Base-by-base conservation (phyloP, 2,329 filamentous ascomycete species). In the Thyridium curvatum region DNA sequence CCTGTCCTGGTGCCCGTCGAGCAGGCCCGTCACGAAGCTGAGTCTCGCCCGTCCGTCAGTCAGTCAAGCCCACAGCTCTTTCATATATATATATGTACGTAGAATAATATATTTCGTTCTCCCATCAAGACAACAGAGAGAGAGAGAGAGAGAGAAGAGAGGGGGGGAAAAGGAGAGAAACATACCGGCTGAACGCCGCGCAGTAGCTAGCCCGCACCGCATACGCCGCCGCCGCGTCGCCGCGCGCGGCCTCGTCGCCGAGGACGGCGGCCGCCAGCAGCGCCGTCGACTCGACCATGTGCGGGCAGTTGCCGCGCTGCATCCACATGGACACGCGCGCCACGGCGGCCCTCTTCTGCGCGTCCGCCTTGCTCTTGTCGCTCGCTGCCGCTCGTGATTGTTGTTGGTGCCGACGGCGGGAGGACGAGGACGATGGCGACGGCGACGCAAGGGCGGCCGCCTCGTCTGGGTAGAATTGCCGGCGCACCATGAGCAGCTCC, bases 11-110 rank as follows among this genome's bases (percentile, higher is more conserved):
- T 84, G 80, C 35, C 81, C 76, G 58, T 93, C 86, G 35, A 88
- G 70, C 41, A 91, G 74, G 31, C 86, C 86, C 1, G 86, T 93
- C 16, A 91, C 83, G 58, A 93, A 93, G 46, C 82, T 84, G 46
- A 40, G 26, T n/a, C n/a, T n/a, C n/a, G n/a, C n/a, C n/a, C n/a
- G n/a, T 32, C 32, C 18, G 34, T 35, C 43, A 28, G 40, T 42
- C 28, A 35, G 16, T 18, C 12, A 31, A 37, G 21, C 29, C n/a
- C 16, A 15, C 4, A 18, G 16, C 15, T 30, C 17, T 28, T 15
- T 18, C 17, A 13, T 18, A 26, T n/a, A 31, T 32, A 32, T n/a
- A 30, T 32, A 10, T 32, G 31, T n/a, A 21, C 12, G 21, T 16
- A 18, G 39, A 30, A 40, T 41, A 39, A n/a, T n/a, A n/a, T n/a